Evolutionary conservation across 495 filamentous ascomycete genomes (phyloP).

Genomic region (Mytilinidion resinicola): DNA sequence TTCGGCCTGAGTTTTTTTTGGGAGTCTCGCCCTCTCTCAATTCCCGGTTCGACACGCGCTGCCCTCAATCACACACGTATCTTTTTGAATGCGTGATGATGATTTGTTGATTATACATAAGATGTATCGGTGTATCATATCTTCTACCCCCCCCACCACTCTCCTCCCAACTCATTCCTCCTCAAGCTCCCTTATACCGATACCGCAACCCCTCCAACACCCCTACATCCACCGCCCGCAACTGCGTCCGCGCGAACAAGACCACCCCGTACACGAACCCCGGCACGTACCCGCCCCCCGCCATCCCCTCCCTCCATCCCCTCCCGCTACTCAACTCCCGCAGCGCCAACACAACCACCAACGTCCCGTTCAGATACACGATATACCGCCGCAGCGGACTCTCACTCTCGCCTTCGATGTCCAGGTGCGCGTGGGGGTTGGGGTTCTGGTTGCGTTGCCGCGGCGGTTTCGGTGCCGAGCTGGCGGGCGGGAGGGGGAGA

Average conservation of each 20-base stretch:
- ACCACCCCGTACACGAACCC: constrained; percentile 16
- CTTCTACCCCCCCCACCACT: no score
- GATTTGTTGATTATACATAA: no score
- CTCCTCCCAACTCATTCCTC: background rate
- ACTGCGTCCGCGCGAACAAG: constrained; percentile 17
- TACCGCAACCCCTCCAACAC: constrained; percentile 25
- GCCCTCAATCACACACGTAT: no score
- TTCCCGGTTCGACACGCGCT: no score
- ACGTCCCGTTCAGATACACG: constrained; percentile 1
- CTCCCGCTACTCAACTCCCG: constrained; percentile 6
- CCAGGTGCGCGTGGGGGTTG: background rate
- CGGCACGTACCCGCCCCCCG: constrained; percentile 25
- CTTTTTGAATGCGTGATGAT: no score
- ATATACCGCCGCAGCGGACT: constrained; percentile 2
- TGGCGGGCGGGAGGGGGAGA: constrained; percentile 18
- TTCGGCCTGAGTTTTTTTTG: no score
- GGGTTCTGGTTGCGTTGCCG: constrained; percentile 8
- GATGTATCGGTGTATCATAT: no score
- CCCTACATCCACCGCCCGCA: constrained; percentile 22
- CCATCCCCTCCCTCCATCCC: constrained; percentile 18
- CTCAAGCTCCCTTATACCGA: constrained; percentile 9
- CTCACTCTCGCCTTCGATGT: background rate
- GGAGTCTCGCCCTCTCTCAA: no score
- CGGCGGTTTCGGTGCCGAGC: background rate
- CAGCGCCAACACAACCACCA: constrained; percentile 5